Evolutionary conservation across 2,329 filamentous ascomycete genomes (phyloP).

Genomic region (Lasiodiplodia sp.): DNA sequence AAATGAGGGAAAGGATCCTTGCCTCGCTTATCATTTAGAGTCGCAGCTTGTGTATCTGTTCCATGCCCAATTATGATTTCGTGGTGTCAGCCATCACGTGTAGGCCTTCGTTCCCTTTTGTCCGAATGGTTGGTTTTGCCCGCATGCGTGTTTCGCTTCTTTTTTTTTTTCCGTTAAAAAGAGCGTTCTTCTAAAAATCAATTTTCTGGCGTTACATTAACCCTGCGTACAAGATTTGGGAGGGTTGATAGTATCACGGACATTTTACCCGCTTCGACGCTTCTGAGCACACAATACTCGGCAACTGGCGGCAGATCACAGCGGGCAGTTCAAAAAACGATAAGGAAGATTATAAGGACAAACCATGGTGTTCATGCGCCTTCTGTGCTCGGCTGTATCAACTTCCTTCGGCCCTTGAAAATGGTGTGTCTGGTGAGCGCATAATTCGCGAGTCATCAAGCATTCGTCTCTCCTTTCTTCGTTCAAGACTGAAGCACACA

Average conservation of each 20-base stretch:
- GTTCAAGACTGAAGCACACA: constrained; percentile 1
- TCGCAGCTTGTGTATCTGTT: background rate
- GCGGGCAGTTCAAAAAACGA: background rate
- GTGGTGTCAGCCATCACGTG: background rate
- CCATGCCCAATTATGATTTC: background rate
- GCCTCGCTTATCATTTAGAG: background rate
- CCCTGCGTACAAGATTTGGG: background rate
- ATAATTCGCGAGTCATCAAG: constrained; percentile 17
- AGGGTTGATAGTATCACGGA: background rate
- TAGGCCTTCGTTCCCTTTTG: background rate
- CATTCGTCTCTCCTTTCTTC: background rate
- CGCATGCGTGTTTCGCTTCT: too few species aligned
- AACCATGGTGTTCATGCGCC: background rate
- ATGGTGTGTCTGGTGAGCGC: background rate
- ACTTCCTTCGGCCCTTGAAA: background rate
- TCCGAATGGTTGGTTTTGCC: background rate
- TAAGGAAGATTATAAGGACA: background rate
- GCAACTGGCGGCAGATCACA: background rate
- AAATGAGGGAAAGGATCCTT: too few species aligned
- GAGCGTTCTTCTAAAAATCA: background rate
- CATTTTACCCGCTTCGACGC: background rate
- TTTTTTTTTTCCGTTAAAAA: background rate
- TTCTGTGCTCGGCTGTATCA: background rate
- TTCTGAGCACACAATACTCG: background rate
- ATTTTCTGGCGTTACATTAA: background rate